A percentile compares a stretch with the other conserved stretches of the same genome.
These are phyloP conservation scores for Cystobasidium sp. DNA, from an alignment of 1,284 basidiomycete genomes.

Conservation along the genomic window DNA sequence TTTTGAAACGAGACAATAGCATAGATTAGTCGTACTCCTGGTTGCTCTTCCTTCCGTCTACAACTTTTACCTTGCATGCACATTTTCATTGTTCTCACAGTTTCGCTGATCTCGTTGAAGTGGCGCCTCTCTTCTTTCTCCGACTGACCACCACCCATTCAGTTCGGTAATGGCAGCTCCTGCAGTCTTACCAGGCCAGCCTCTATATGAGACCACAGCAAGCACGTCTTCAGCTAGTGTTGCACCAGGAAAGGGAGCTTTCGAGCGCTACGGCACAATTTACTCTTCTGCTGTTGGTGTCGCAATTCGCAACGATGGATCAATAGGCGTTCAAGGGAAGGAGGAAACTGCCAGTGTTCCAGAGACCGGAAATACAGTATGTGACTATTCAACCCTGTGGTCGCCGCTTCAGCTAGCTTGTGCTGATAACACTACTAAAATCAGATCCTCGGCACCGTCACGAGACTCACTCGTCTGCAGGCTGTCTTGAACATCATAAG, in stretches of 20 bases:
- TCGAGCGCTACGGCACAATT: slow-evolving; percentile 34
- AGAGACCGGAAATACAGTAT: slow-evolving; percentile 29
- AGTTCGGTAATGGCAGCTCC: slow-evolving; percentile 17
- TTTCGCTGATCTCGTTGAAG: not conserved
- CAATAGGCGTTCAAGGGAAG: slow-evolving; percentile 28
- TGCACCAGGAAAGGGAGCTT: slow-evolving; percentile 32
- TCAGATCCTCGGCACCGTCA: slow-evolving; percentile 42
- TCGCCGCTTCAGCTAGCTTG: not conserved
- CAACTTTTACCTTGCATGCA: not conserved
- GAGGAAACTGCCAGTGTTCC: slow-evolving; percentile 30
- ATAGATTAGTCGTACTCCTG: not conserved
- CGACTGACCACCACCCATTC: too few relatives aligned
- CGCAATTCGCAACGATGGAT: slow-evolving; percentile 6
- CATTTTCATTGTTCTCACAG: not conserved
- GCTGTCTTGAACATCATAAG: slow-evolving; percentile 40
- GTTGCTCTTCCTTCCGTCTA: not conserved
- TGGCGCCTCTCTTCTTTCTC: not conserved
- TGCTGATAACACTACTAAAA: not conserved
- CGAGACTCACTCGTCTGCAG: slow-evolving; percentile 29
- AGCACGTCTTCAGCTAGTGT: slow-evolving; percentile 8
- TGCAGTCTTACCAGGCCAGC: slow-evolving; percentile 37
- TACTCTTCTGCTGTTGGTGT: slow-evolving; percentile 20
- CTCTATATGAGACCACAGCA: slow-evolving; percentile 13
- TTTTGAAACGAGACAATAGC: not conserved
- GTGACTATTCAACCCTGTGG: not conserved